Evolutionary conservation across 208 protist species (phyloP).

Genomic region (Vickermania ingenoplastis): DNA sequence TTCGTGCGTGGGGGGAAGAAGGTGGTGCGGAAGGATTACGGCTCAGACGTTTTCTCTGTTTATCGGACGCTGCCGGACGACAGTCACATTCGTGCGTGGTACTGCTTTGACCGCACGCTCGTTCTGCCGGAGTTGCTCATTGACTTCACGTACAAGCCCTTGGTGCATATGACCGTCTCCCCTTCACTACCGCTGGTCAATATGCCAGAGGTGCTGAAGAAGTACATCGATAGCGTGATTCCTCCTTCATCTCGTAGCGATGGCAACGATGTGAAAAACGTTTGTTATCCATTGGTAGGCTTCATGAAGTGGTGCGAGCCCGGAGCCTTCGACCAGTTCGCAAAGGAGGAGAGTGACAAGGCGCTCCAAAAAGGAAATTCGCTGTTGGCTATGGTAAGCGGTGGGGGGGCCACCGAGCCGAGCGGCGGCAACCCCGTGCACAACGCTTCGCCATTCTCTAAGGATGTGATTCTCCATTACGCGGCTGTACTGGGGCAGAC

Average conservation of each 20-base stretch:
- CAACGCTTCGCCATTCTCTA: conserved; percentile 10
- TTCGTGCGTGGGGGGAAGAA: conserved; percentile 20
- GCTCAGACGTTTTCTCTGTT: conserved; percentile 48
- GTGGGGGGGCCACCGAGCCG: not conserved
- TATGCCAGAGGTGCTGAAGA: conserved; percentile 3
- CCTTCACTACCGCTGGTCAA: conserved; percentile 19
- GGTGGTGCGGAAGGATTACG: conserved; percentile 41
- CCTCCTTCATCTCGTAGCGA: not conserved
- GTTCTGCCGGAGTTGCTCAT: conserved; percentile 82
- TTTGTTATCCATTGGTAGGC: conserved; percentile 18
- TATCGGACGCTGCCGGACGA: conserved; percentile 42
- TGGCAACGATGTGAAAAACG: conserved; percentile 12
- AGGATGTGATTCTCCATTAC: conserved; percentile 22
- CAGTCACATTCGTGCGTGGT: conserved; percentile 47
- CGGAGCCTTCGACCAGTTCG: conserved; percentile 29
- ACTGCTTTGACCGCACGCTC: conserved; percentile 73
- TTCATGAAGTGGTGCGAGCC: conserved; percentile 26
- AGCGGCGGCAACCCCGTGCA: not conserved
- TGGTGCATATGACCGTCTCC: conserved; percentile 5
- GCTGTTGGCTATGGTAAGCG: conserved; percentile 4
- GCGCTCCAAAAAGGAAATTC: conserved; percentile 12
- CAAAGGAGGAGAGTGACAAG: conserved; percentile 29
- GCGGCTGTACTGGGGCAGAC: conserved; percentile 7
- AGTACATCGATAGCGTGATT: conserved; percentile 7
- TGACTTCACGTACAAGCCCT: conserved; percentile 66